A percentile compares a stretch with the other conserved stretches of the same genome.
These are phyloP conservation scores for Podosphaera fusca DNA, from an alignment of 2,329 filamentous ascomycete species.

Conservation along the genomic window DNA sequence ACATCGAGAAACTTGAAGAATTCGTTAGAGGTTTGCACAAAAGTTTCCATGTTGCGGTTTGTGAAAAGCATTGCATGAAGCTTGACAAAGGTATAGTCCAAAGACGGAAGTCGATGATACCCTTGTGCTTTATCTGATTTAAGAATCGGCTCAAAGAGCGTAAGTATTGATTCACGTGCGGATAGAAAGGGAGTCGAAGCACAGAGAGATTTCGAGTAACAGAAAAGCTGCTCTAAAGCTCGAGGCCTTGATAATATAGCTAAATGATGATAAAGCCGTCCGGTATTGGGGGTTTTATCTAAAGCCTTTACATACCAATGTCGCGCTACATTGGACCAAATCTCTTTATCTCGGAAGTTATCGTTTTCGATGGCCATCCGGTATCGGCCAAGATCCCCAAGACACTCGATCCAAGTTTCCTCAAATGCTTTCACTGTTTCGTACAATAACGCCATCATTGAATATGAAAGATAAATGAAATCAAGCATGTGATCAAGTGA, in stretches of 20 bases:
- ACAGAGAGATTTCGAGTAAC: conserved; percentile 47
- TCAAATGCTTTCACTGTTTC: conserved; percentile 68
- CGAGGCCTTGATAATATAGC: conserved; percentile 55
- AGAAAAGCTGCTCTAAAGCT: conserved; percentile 46
- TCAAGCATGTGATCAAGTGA: conserved; percentile 75
- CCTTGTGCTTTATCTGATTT: conserved; percentile 17
- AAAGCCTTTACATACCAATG: conserved; percentile 51
- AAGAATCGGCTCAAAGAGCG: conserved; percentile 39
- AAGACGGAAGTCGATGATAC: conserved; percentile 18
- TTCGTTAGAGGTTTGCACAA: conserved; percentile 21
- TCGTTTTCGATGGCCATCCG: conserved; percentile 78
- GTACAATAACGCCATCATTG: conserved; percentile 68
- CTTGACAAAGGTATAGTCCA: conserved; percentile 39
- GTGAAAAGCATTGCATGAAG: conserved; percentile 42
- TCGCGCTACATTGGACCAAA: conserved; percentile 58
- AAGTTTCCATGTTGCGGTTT: conserved; percentile 22
- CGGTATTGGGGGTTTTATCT: conserved; percentile 50
- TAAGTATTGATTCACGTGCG: conserved; percentile 47
- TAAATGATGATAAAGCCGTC: conserved; percentile 69
- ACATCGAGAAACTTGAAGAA: conserved; percentile 31
- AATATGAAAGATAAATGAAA: conserved; percentile 75
- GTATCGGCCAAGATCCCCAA: conserved; percentile 69
- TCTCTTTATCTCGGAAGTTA: conserved; percentile 46
- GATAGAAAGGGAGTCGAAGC: conserved; percentile 32
- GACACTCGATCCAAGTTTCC: conserved; percentile 70